These are phyloP conservation scores for Solanum piurae DNA, from an alignment of 257 asterid genomes.

Conservation along the genomic window DNA sequence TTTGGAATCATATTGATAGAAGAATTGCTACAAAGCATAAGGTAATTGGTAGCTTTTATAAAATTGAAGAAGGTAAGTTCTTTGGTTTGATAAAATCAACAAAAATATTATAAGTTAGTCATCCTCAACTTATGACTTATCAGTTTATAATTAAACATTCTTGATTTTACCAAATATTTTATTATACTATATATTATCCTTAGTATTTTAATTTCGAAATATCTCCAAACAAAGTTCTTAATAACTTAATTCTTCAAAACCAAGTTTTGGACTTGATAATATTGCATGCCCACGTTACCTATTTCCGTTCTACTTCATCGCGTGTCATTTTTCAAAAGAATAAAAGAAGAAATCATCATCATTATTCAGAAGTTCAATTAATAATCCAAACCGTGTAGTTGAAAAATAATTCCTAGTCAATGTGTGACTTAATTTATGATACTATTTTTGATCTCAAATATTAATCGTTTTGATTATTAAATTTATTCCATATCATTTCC, in stretches of 20 bases:
- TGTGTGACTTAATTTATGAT: neutral
- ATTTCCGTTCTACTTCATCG: neutral
- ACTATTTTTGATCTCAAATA: neutral
- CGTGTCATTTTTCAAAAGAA: no score
- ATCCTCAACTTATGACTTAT: neutral
- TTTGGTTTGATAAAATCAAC: neutral
- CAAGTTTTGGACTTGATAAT: neutral
- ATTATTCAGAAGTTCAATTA: no score
- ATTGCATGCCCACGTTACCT: neutral
- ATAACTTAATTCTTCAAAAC: neutral
- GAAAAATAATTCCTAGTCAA: neutral
- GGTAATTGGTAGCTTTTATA: no score
- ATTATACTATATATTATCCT: no score
- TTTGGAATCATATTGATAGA: neutral
- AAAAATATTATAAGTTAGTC: neutral
- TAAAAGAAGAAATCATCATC: no score
- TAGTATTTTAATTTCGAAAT: no score
- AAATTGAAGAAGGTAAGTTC: no score
- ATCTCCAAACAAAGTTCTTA: neutral
- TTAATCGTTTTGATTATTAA: no score
- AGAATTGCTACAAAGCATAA: neutral
- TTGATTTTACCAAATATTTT: no score
- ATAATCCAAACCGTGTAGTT: neutral
- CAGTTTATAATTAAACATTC: neutral
- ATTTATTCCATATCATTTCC: neutral